Evolutionary conservation across 192 early-diverging fungal species (phyloP).

Genomic region (Coemansia sp.): DNA sequence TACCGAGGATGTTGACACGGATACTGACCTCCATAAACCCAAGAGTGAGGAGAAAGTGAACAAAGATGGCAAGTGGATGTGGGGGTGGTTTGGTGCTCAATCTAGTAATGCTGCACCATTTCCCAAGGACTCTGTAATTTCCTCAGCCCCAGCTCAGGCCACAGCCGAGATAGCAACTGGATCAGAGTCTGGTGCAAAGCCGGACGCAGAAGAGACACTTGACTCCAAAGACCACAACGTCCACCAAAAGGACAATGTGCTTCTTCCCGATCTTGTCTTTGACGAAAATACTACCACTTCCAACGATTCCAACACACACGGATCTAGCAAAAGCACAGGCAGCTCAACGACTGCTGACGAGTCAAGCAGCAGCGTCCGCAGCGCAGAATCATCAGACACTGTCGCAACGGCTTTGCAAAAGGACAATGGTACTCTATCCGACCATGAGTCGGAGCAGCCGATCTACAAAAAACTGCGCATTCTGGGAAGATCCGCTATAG

Average conservation of each 20-base stretch:
- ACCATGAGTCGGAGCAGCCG: constrained; percentile 3
- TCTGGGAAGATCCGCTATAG: constrained; percentile 19
- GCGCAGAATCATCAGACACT: not conserved
- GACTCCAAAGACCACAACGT: constrained; percentile 2
- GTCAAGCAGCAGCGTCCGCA: not conserved
- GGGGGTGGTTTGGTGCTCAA: constrained; percentile 13
- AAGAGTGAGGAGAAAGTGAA: not conserved
- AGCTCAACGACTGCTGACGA: not conserved
- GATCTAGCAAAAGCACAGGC: not conserved
- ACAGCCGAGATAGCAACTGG: not conserved
- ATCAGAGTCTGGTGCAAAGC: not conserved
- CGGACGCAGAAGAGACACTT: not conserved
- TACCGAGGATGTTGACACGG: not conserved
- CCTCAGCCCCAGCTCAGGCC: not conserved
- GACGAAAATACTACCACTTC: not conserved
- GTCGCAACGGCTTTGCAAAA: not conserved
- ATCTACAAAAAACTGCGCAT: constrained; percentile 29
- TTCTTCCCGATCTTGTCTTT: constrained; percentile 35
- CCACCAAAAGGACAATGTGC: constrained; percentile 17
- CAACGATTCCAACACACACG: not conserved
- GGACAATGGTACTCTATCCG: not conserved
- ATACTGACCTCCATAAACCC: not conserved
- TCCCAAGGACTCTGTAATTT: not conserved
- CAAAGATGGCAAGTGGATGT: constrained; percentile 6
- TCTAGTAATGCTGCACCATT: not conserved